Evolutionary conservation across 179 eudicot species (phyloP), one percentile per base, ranked within the genome.

Genomic region (Silene noctiflora): DNA sequence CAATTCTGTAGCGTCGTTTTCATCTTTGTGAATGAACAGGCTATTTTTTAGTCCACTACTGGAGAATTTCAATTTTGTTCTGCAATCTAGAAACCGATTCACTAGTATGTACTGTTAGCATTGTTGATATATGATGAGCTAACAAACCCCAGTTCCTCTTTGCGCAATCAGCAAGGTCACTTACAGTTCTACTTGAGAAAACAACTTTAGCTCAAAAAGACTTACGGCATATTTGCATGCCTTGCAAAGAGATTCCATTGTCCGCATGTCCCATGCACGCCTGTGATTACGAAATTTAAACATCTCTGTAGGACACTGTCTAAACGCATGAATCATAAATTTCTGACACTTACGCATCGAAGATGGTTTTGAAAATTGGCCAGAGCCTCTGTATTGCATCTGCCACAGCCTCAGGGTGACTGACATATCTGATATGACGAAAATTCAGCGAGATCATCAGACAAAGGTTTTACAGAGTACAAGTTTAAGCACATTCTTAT

Each of bases 161-260:
- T 70, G 73, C 73, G 4, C 33, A 67, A 71, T 64, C 75, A 71
- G 70, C n/a, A 39, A 55, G 48, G 31, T 56, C 20, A n/a, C 48
- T 42, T 42, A 4, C 59, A 53, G 19, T 53, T 53, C n/a, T 53
- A 53, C 58, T 53, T 13, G 17, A 53, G 58, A 53, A 51, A 51
- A 53, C 58, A 53, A 53, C 3, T 53, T 14, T 17, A 35, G 27
- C 35, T 67, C 33, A 80, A 58, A 48, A 70, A 56, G 70, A 91
- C 99, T 93, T 88, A 96, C 99, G 59, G 99, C 98, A 87, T 96
- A 86, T 89, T 93, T 96, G 85, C 99, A 96, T 63, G 98, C 98
- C 81, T 95, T 91, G 79, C 98, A 96, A 73, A 96, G 94, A 29
- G 99, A 90, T 83, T 96, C 99, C 99, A 96, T 96, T 21, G 98